These are phyloP conservation scores for Pinus albicaulis DNA, from an alignment of 75 land plant species.

Conservation along the genomic window DNA sequence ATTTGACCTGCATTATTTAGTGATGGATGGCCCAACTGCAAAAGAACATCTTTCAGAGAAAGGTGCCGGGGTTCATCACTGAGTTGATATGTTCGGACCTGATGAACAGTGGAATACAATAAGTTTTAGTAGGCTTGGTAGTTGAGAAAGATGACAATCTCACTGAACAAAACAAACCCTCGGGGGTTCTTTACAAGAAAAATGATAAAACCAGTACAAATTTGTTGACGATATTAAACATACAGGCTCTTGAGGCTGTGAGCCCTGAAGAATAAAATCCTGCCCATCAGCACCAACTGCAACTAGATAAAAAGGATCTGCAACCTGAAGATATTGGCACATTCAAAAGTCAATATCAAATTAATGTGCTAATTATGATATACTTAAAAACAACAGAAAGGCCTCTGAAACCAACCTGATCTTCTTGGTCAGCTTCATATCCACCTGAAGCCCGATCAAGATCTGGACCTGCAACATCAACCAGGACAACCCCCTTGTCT, in stretches of 20 bases:
- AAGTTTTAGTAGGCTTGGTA: not conserved
- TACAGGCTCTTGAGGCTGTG: conserved; percentile 41
- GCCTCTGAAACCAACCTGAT: conserved; percentile 21
- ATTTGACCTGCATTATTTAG: conserved; percentile 17
- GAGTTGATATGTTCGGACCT: conserved; percentile 34
- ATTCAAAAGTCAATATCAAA: not conserved
- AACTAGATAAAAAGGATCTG: conserved; percentile 43
- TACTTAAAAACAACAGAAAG: not conserved
- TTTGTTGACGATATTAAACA: not conserved
- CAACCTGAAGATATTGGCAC: conserved; percentile 20
- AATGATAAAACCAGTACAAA: not conserved
- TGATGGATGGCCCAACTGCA: conserved; percentile 3
- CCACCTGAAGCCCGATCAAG: conserved; percentile 33
- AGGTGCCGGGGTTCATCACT: conserved; percentile 16
- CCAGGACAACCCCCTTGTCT: conserved; percentile 18
- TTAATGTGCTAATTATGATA: not conserved
- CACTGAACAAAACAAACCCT: not conserved
- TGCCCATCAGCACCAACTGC: conserved; percentile 32
- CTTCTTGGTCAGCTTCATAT: conserved; percentile 38
- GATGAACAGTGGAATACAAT: not conserved
- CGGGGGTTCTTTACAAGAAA: not conserved
- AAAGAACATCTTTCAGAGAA: conserved; percentile 15
- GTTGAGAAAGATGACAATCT: not conserved
- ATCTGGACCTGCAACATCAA: conserved; percentile 49
- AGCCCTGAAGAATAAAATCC: conserved; percentile 44